Conservation (phyloP, 129 eudicot species). For the Chrysanthemum makinoi region DNA sequence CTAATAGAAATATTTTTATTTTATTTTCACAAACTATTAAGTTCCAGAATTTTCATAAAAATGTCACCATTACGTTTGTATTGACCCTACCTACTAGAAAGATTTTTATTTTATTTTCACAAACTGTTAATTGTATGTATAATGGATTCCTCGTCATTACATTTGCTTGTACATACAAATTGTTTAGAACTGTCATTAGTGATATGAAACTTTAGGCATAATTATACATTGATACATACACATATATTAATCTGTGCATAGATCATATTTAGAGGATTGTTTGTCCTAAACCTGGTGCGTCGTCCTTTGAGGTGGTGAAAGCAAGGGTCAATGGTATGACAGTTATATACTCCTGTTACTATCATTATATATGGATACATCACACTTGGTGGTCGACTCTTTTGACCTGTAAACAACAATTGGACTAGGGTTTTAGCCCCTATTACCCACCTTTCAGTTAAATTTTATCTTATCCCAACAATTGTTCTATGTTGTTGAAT, state of each 20-base stretch:
- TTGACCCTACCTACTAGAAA: too few species aligned
- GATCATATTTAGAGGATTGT: background rate
- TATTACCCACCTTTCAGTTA: background rate
- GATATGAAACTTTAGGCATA: background rate
- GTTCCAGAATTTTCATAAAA: too few species aligned
- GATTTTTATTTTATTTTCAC: too few species aligned
- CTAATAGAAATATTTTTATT: too few species aligned
- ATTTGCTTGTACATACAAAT: constrained; percentile 12
- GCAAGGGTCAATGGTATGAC: background rate
- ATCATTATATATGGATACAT: too few species aligned
- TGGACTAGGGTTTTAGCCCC: background rate
- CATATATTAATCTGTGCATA: background rate
- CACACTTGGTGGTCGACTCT: background rate
- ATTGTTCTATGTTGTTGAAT: background rate
- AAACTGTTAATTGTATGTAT: constrained; percentile 3
- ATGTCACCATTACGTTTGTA: too few species aligned
- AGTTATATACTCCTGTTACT: background rate
- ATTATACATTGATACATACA: background rate
- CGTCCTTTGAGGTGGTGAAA: background rate
- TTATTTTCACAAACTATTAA: too few species aligned
- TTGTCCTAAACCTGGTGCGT: background rate
- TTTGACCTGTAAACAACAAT: background rate
- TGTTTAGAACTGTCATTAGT: constrained; percentile 8
- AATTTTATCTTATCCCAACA: too few species aligned
- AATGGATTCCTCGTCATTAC: background rate